Evolutionary conservation across 2,329 filamentous ascomycete genomes (phyloP), one percentile per base, ranked within the genome.

Genomic region (Pestalotiopsis fici): DNA sequence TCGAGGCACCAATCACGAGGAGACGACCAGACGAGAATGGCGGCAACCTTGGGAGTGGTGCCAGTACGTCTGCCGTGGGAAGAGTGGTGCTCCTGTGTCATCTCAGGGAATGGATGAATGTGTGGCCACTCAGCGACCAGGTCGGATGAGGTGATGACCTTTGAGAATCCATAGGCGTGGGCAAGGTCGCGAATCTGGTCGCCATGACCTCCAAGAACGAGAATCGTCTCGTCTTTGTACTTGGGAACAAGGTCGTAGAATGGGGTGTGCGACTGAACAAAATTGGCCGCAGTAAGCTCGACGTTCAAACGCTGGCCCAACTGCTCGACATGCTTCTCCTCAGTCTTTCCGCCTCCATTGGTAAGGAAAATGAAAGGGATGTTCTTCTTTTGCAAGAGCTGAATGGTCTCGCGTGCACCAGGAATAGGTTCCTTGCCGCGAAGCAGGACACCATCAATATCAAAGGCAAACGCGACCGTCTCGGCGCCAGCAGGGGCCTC

Each of bases 241-340:
- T 71, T 35, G 0, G 69, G 66, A 2, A 88, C 84, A 64, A 91
- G 79, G 65, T 88, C 85, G 35, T 84, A 85, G 74, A 92, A 93
- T 0, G 92, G 92, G 0, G 91, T 93, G 78, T 95, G 92, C 27
- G 88, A 91, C 75, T 94, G 92, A 12, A 94, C 84, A 70, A 93
- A 90, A 63, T 79, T 77, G n/a, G 67, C 61, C 7, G 70, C 56
- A 27, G 72, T 66, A 7, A 86, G 83, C 43, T 87, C 82, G 43
- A 94, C 81, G 2, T 68, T 70, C 4, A 79, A 72, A 66, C 87
- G 87, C 39, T 83, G 73, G 63, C 84, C 87, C 28, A 93, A 82
- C 68, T 90, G 87, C 18, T 81, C 81, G 39, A 91, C 87, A 60
- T 91, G 86, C 64, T 87, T 86, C 1, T 82, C 80, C 76, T 94